These are phyloP conservation scores for Phytophthora cactorum DNA, from an alignment of 352 stramenopile genomes.

Conservation along the genomic window DNA sequence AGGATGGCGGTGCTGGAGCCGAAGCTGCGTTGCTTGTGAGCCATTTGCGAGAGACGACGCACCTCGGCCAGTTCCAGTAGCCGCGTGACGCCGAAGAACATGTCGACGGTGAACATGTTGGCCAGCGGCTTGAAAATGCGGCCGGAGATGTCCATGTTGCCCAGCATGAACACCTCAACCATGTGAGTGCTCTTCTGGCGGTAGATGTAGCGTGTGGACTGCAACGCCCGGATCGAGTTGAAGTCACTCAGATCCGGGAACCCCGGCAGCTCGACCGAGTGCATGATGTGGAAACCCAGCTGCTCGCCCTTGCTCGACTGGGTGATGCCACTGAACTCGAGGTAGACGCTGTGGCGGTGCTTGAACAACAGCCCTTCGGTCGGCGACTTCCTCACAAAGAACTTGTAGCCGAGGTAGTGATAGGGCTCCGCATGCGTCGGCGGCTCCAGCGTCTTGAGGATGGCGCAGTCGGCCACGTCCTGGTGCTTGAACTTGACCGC, in stretches of 20 bases:
- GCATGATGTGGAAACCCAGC: conserved; percentile 73
- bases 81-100: conserved; percentile 51
- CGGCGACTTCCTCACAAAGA: conserved; percentile 58
- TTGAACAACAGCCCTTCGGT: conserved; percentile 52
- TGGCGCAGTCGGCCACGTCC: conserved; percentile 65
- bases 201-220: conserved; percentile 65
- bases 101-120: conserved; percentile 49
- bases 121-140: conserved; percentile 48
- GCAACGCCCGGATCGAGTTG: conserved; percentile 61
- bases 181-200: conserved; percentile 54
- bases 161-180: conserved; percentile 74
- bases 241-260: conserved; percentile 55
- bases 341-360: conserved; percentile 64
- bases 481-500: conserved; percentile 65
- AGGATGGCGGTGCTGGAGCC: conserved; percentile 26
- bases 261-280: conserved; percentile 66
- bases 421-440: conserved; percentile 52
- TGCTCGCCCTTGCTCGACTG: conserved; percentile 44
- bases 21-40: conserved; percentile 41
- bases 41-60: conserved; percentile 62
- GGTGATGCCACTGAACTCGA: conserved; percentile 63
- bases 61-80: conserved; percentile 60
- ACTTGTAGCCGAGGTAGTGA: conserved; percentile 78
- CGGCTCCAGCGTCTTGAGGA: conserved; percentile 61
- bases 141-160: conserved; percentile 54